A percentile compares a stretch with the other conserved stretches of the same genome.
Conservation (phyloP, 2,329 filamentous ascomycete species). For the Talaromyces pinophilus region DNA sequence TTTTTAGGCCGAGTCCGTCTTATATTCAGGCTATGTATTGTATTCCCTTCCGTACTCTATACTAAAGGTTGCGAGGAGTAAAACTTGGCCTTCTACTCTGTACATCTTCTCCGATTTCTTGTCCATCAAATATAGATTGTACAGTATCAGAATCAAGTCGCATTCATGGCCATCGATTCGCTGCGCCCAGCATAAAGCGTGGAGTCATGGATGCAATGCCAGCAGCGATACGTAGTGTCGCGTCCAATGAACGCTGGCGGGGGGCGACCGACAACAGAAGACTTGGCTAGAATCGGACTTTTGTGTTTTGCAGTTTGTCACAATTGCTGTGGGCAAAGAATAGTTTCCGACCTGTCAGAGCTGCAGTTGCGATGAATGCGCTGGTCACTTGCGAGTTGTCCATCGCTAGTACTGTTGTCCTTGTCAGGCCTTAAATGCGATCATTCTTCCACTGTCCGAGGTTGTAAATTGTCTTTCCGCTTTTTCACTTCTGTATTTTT, state of each 20-base stretch:
- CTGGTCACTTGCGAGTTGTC: constrained; percentile 25
- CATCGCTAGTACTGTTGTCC: neutral
- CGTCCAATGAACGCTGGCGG: constrained; percentile 6
- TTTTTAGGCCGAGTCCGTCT: neutral
- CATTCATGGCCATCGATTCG: neutral
- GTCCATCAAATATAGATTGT: neutral
- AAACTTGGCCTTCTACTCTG: neutral
- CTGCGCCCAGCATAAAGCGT: neutral
- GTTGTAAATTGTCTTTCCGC: neutral
- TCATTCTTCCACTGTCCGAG: neutral
- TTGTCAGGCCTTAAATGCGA: constrained; percentile 12
- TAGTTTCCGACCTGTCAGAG: constrained; percentile 17
- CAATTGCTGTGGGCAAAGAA: constrained; percentile 1
- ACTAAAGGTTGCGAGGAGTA: neutral
- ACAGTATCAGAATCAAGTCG: neutral
- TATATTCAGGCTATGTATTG: neutral
- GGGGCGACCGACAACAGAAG: neutral
- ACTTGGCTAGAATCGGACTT: constrained; percentile 4
- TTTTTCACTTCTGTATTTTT: neutral
- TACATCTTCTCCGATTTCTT: neutral
- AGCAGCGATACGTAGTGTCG: constrained; percentile 10
- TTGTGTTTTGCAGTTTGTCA: constrained; percentile 6
- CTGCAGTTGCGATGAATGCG: constrained; percentile 24
- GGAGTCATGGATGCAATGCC: constrained; percentile 11
- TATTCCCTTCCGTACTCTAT: neutral